Evolutionary conservation across 441 rosid genomes (phyloP).

Genomic region (Flueggea neowawraea): DNA sequence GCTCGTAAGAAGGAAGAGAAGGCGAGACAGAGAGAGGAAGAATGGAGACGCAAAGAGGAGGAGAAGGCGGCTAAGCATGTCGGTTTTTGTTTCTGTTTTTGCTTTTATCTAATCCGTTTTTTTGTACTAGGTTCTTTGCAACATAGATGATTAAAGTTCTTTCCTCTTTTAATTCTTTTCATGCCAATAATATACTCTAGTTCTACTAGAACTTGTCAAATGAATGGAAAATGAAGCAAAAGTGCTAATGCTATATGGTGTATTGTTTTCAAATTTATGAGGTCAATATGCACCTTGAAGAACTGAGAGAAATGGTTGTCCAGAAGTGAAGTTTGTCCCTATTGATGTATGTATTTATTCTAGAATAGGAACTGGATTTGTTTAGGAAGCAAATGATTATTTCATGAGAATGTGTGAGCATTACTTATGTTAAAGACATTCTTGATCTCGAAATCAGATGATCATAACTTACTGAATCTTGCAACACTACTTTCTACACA

Average conservation of each 20-base stretch:
- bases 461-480: too few relatives aligned
- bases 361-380: too few relatives aligned
- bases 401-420: too few relatives aligned
- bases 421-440: too few relatives aligned
- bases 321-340: conserved; percentile 59
- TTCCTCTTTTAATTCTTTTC: too few relatives aligned
- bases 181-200: neutral
- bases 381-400: too few relatives aligned
- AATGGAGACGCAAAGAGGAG: conserved; percentile 60
- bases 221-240: neutral
- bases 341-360: too few relatives aligned
- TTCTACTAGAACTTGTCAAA: too few relatives aligned
- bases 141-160: neutral
- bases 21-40: conserved; percentile 67
- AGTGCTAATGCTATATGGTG: too few relatives aligned
- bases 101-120: neutral
- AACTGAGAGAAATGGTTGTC: conserved; percentile 74
- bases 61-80: conserved; percentile 59
- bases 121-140: too few relatives aligned
- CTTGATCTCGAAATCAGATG: too few relatives aligned
- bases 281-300: conserved; percentile 73
- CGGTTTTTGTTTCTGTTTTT: neutral
- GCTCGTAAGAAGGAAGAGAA: conserved; percentile 67
- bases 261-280: conserved; percentile 48
- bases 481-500: too few relatives aligned